These are phyloP conservation scores for Rhodotorula kratochvilovae DNA, from an alignment of 768 basidiomycete species.

Conservation along the genomic window DNA sequence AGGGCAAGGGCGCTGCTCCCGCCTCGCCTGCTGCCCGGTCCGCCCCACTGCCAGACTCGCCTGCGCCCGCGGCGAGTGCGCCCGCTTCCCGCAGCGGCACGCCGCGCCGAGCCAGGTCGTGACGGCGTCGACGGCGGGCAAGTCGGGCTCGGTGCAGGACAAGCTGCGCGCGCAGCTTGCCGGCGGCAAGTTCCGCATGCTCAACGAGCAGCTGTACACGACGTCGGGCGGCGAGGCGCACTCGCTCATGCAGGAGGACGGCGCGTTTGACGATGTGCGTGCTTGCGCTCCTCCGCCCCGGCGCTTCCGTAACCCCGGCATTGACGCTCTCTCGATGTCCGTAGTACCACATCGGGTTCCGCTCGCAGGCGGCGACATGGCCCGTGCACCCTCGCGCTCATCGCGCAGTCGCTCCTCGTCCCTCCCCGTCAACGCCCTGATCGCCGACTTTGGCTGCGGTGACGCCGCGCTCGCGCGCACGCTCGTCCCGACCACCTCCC, in stretches of 20 bases:
- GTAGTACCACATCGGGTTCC: slow-evolving; percentile 90
- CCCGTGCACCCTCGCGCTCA: slow-evolving; percentile 86
- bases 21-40: not conserved
- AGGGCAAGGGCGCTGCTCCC: slow-evolving; percentile 11
- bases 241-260: slow-evolving; percentile 75
- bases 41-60: not conserved
- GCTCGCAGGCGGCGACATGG: slow-evolving; percentile 86
- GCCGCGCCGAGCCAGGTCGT: slow-evolving; percentile 5
- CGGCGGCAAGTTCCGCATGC: slow-evolving; percentile 58
- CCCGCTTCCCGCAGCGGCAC: not conserved
- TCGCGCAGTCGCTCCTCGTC: slow-evolving; percentile 61
- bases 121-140: not conserved
- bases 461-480: slow-evolving; percentile 79
- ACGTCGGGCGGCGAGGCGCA: slow-evolving; percentile 68
- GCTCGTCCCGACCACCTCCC: slow-evolving; percentile 53
- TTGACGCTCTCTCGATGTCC: not conserved
- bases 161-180: slow-evolving; percentile 59
- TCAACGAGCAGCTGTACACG: slow-evolving; percentile 91
- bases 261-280: slow-evolving; percentile 73
- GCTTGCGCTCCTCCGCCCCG: not conserved
- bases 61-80: not conserved
- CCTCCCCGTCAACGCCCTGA: slow-evolving; percentile 64
- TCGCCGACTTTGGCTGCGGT: slow-evolving; percentile 92
- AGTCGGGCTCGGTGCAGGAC: slow-evolving; percentile 65
- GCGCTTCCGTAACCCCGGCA: not conserved